Percentiles rank a stretch among this genome's conserved stretches.
These are phyloP conservation scores for Bothriochloa decipiens DNA, from an alignment of 176 grass and related monocot species.

Conservation along the genomic window DNA sequence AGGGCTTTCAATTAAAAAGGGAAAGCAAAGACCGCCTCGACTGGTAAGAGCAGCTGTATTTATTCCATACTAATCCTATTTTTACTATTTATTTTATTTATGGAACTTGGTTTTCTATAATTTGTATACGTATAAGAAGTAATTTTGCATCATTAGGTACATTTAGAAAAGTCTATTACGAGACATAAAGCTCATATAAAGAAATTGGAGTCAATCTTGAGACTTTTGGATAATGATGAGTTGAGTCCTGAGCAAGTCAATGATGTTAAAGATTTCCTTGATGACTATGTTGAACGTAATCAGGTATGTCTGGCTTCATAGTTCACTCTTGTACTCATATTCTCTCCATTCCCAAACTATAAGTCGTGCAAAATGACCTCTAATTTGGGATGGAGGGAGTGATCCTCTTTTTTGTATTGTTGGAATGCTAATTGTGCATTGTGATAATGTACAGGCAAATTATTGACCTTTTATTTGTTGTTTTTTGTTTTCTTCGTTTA, in stretches of 20 bases:
- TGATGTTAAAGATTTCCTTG: conserved; percentile 96
- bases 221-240: conserved; percentile 97
- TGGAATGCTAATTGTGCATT: conserved; percentile 17
- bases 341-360: not conserved
- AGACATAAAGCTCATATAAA: conserved; percentile 98
- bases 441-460: conserved; percentile 5
- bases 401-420: conserved; percentile 19
- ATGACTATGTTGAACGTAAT: conserved; percentile 99
- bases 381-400: not conserved
- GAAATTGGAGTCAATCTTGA: conserved; percentile 95
- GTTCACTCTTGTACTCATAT: conserved; percentile 31
- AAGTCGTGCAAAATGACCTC: not conserved
- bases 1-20: conserved; percentile 98
- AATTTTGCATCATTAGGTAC: conserved; percentile 65
- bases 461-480: conserved; percentile 25
- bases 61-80: conserved; percentile 28
- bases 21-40: conserved; percentile 86
- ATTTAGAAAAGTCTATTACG: conserved; percentile 92
- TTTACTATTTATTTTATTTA: conserved; percentile 29
- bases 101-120: conserved; percentile 19
- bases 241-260: conserved; percentile 98
- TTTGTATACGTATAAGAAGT: conserved; percentile 30
- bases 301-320: conserved; percentile 56
- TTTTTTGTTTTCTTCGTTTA: conserved; percentile 25
- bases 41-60: conserved; percentile 61